Base-by-base conservation (phyloP, 805 yeast genomes). In the Metschnikowia koreensis region DNA sequence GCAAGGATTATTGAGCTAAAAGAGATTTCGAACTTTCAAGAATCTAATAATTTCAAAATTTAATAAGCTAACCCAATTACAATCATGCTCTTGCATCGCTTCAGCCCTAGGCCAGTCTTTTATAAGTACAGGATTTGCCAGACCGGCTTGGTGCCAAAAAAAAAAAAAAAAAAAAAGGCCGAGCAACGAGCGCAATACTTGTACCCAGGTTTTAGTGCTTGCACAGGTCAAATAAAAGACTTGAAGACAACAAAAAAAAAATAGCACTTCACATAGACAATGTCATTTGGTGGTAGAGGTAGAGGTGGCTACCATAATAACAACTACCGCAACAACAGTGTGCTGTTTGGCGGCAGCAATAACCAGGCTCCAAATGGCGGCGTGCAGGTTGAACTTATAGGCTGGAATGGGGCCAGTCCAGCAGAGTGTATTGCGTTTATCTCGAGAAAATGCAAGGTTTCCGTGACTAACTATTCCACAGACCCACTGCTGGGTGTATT, bases 341-440 rank as follows among this genome's bases (percentile, higher is more conserved):
- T 11, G 44, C 44, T 31, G 44, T 39, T 45, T 38, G 47, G 44
- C 17, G 44, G 39, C 13, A 8, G 17, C 22, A 22, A 22, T 22
- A 22, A 22, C 22, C 22, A 22, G 22, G 22, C 22, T 2, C 17
- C 39, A 12, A 8, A 8, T 26, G 34, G 34, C 15, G 27, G 29
- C 22, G 57, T 57, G 36, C 59, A 55, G 44, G 53, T 57, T 33
- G 58, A 57, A 33, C 55, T 57, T 33, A 15, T 33, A 38, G 89
- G 91, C 42, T 91, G 97, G 97, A 84, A 86, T 53, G 88, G 89
- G 54, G 96, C 91, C 0, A 66, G 86, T 1, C 75, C 77, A 53
- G 83, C 79, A 16, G 96, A 90, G 53, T 74, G 90, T 52, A 74
- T 87, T 9, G 73, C 76, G 38, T 92, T 91, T 66, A 67, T 91